Percentiles rank a stretch among this genome's conserved stretches.
Conservation (phyloP, 768 basidiomycete genomes). For the Termitomyces sp. region DNA sequence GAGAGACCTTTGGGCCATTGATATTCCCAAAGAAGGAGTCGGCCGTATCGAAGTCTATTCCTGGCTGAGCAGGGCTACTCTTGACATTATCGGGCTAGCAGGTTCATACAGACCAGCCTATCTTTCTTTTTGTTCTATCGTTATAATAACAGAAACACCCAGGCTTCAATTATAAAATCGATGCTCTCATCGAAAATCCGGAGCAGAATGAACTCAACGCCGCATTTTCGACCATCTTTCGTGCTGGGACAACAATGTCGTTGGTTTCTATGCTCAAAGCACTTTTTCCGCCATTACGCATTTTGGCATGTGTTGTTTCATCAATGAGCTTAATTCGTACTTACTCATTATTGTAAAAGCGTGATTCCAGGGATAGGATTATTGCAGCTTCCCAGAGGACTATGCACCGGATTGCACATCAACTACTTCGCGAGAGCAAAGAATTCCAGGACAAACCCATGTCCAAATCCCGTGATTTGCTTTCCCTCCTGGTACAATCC, state of each 20-base stretch:
- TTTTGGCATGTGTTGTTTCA: slow-evolving; percentile 23
- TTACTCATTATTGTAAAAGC: slow-evolving; percentile 1
- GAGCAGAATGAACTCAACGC: slow-evolving; percentile 38
- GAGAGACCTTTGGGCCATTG: slow-evolving; percentile 40
- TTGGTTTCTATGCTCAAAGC: slow-evolving; percentile 19
- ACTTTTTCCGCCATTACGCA: slow-evolving; percentile 26
- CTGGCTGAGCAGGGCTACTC: slow-evolving; percentile 63
- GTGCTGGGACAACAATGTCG: slow-evolving; percentile 27
- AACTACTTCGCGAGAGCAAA: slow-evolving; percentile 42
- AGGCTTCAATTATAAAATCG: slow-evolving; percentile 25
- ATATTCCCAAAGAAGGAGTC: slow-evolving; percentile 24
- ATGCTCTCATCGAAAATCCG: slow-evolving; percentile 15
- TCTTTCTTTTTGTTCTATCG: slow-evolving; percentile 5
- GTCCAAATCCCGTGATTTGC: slow-evolving; percentile 41
- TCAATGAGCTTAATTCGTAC: slow-evolving; percentile 23
- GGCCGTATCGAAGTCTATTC: slow-evolving; percentile 50
- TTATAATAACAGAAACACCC: slow-evolving; percentile 22
- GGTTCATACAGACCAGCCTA: slow-evolving; percentile 31
- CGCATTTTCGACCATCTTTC: slow-evolving; percentile 42
- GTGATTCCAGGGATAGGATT: slow-evolving; percentile 8
- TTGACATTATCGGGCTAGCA: slow-evolving; percentile 74
- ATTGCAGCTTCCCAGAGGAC: slow-evolving; percentile 21
- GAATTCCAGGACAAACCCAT: slow-evolving; percentile 8
- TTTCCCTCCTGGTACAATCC: slow-evolving; percentile 40
- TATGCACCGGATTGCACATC: slow-evolving; percentile 35